Percentiles rank a stretch among this genome's conserved stretches.
These are phyloP conservation scores for Suillus paluster DNA, from an alignment of 768 basidiomycete species.

Conservation along the genomic window DNA sequence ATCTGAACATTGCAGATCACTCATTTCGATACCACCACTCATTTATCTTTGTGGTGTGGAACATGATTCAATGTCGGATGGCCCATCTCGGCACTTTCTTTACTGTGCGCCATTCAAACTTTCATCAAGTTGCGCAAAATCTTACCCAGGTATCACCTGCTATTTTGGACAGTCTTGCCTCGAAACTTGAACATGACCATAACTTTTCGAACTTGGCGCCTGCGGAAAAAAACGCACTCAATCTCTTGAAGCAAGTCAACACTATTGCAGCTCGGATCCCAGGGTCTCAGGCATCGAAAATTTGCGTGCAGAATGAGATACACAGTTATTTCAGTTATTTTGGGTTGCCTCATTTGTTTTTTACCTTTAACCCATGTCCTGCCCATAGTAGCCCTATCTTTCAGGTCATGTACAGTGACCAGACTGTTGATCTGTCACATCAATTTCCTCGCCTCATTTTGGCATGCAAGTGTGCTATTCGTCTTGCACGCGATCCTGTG, in stretches of 20 bases:
- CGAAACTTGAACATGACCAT: constrained; percentile 15
- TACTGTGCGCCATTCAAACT: background rate
- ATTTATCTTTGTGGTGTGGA: constrained; percentile 31
- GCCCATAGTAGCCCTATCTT: constrained; percentile 30
- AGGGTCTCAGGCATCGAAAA: constrained; percentile 33
- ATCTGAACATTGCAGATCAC: constrained; percentile 23
- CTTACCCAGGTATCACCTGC: background rate
- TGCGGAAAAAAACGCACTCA: constrained; percentile 24
- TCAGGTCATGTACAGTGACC: constrained; percentile 31
- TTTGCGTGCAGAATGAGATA: constrained; percentile 26
- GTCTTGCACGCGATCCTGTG: background rate
- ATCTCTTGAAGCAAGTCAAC: constrained; percentile 32
- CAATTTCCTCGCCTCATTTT: background rate
- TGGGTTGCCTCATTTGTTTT: constrained; percentile 28
- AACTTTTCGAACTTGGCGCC: constrained; percentile 7
- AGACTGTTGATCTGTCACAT: constrained; percentile 1
- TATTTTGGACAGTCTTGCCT: constrained; percentile 3
- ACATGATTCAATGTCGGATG: constrained; percentile 28
- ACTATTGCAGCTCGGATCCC: constrained; percentile 32
- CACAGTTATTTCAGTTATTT: constrained; percentile 28
- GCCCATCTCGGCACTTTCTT: constrained; percentile 29
- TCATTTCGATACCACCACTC: constrained; percentile 27
- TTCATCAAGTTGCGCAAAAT: background rate
- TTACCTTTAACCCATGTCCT: constrained; percentile 25
- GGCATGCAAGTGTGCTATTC: background rate